Evolutionary conservation across 2,329 filamentous ascomycete genomes (phyloP).

Genomic region (Aspergillus sp.): DNA sequence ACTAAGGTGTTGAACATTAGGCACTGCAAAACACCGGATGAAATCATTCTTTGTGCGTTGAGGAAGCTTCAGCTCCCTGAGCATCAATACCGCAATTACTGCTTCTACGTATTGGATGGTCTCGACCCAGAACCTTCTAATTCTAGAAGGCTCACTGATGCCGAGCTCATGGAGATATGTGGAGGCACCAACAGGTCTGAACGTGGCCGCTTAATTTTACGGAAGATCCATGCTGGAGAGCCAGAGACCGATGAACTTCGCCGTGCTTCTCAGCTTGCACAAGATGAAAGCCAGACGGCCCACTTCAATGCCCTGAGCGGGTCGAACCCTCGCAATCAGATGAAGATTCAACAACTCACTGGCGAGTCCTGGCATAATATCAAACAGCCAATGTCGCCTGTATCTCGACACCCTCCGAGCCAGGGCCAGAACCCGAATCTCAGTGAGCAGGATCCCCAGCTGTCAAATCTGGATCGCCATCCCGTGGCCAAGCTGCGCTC

Average conservation of each 20-base stretch:
- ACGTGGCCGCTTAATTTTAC: slow-evolving; percentile 81
- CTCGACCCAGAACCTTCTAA: slow-evolving; percentile 75
- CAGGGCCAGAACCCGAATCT: background rate
- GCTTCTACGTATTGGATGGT: slow-evolving; percentile 89
- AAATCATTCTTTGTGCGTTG: slow-evolving; percentile 84
- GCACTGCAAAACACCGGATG: slow-evolving; percentile 84
- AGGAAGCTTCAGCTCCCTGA: slow-evolving; percentile 84
- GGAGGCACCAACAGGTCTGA: slow-evolving; percentile 81
- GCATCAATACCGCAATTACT: slow-evolving; percentile 90
- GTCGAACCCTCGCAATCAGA: slow-evolving; percentile 70
- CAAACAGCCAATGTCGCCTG: slow-evolving; percentile 81
- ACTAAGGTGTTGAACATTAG: slow-evolving; percentile 93
- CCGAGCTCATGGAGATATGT: slow-evolving; percentile 85
- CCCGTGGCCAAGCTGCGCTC: slow-evolving; percentile 40
- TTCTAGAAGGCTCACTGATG: slow-evolving; percentile 77
- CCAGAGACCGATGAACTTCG: slow-evolving; percentile 83
- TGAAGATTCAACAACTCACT: slow-evolving; percentile 83
- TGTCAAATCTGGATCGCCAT: slow-evolving; percentile 25
- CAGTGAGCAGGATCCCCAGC: slow-evolving; percentile 24
- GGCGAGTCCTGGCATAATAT: slow-evolving; percentile 83
- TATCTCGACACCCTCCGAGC: slow-evolving; percentile 28
- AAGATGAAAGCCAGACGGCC: slow-evolving; percentile 76
- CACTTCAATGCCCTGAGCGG: slow-evolving; percentile 58
- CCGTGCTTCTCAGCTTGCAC: slow-evolving; percentile 80
- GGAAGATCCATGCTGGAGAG: slow-evolving; percentile 88